Percentiles rank a stretch among this genome's conserved stretches.
Conservation (phyloP, 2,329 filamentous ascomycete genomes). For the Hymenoscyphus salicellus region DNA sequence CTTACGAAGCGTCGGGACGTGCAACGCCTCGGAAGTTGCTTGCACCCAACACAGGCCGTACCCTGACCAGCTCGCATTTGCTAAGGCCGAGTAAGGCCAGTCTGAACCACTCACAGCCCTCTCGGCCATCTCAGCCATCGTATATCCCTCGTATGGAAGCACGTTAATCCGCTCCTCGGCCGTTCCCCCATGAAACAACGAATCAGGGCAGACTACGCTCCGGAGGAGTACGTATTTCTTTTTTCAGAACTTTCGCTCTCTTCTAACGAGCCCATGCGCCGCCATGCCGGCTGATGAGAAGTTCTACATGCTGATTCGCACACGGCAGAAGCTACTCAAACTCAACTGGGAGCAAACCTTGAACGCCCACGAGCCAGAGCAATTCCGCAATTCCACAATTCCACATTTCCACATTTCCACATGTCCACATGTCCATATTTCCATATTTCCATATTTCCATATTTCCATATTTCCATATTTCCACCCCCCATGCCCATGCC, state of each 20-base stretch:
- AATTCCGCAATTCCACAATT: neutral
- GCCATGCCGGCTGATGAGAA: neutral
- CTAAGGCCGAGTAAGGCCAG: too few species aligned
- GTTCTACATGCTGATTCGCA: neutral
- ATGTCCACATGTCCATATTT: too few species aligned
- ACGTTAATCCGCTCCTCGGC: neutral
- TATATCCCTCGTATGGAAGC: constrained; percentile 1
- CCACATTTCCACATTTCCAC: too few species aligned
- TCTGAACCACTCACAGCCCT: neutral
- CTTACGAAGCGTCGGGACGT: neutral
- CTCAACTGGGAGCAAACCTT: neutral
- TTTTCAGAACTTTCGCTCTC: neutral
- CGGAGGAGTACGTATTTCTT: neutral
- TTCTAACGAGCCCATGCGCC: neutral
- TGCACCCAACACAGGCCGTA: neutral
- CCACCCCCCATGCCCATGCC: too few species aligned
- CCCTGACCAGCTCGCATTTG: neutral
- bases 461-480: too few species aligned
- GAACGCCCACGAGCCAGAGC: neutral
- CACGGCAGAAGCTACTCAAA: neutral
- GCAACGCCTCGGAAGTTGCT: neutral
- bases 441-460: too few species aligned
- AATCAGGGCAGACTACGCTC: neutral
- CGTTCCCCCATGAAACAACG: neutral
- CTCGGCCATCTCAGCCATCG: neutral